A percentile compares a stretch with the other conserved stretches of the same genome.
These are phyloP conservation scores for Phytopythium cucurbitacearum DNA, from an alignment of 352 stramenopile genomes.

Conservation along the genomic window DNA sequence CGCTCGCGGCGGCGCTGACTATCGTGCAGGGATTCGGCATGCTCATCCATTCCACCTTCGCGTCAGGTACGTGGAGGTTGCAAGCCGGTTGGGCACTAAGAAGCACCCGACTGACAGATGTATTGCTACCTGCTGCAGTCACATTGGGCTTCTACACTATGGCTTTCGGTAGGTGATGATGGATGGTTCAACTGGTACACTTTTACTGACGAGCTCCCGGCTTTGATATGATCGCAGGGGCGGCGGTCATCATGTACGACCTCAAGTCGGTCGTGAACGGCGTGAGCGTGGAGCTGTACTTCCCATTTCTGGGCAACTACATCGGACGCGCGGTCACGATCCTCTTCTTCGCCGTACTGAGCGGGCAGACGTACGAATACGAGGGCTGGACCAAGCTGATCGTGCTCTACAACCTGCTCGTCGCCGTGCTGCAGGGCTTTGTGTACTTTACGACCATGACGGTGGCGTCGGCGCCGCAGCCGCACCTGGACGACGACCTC, in stretches of 20 bases:
- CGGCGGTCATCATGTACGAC: conserved; percentile 77
- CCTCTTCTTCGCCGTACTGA: conserved; percentile 77
- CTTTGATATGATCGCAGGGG: conserved; percentile 23
- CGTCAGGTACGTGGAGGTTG: conserved; percentile 29
- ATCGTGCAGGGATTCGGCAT: conserved; percentile 85
- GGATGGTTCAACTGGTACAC: conserved; percentile 1
- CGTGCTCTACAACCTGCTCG: conserved; percentile 72
- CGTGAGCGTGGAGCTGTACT: conserved; percentile 77
- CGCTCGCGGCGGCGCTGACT: conserved; percentile 70
- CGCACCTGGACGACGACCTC: conserved; percentile 63
- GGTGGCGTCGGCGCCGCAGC: conserved; percentile 36
- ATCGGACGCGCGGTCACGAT: conserved; percentile 78
- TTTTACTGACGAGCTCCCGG: not conserved
- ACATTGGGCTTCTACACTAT: conserved; percentile 80
- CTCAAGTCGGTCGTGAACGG: conserved; percentile 82
- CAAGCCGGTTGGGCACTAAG: too few species aligned
- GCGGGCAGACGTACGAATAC: conserved; percentile 62
- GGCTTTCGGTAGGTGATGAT: conserved; percentile 54
- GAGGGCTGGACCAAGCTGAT: conserved; percentile 67
- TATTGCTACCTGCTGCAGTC: conserved; percentile 24
- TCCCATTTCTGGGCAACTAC: conserved; percentile 87
- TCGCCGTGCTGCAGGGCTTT: conserved; percentile 70
- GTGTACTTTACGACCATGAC: conserved; percentile 84
- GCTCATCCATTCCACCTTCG: conserved; percentile 65
- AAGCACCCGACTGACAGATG: conserved; percentile 4